Base-by-base conservation (phyloP, 164 flowering plant species). In the Sextonia rubra region DNA sequence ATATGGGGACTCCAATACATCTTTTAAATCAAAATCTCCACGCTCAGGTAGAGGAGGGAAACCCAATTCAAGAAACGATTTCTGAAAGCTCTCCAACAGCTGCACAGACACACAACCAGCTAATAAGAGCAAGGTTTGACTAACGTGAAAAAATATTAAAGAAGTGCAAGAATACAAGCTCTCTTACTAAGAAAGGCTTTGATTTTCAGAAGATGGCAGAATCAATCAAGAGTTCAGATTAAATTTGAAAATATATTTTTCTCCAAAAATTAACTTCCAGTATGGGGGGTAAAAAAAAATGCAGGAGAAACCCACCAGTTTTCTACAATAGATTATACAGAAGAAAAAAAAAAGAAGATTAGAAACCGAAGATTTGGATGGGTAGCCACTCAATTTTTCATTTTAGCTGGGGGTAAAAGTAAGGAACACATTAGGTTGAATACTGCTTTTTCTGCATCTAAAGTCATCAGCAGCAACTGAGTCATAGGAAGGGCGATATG, bases 41-140 rank as follows among this genome's bases (percentile, higher is more conserved):
- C 91, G 81, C 26, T 85, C 88, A 4, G 93, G 90, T 69, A 89
- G 69, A 18, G 89, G 86, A 49, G 93, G 93, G 66, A 89, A 87
- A 1, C 66, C 65, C 67, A 82, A 75, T 49, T 80, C 22, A 17
- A 91, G 93, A 75, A 85, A 87, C 27, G 86, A 78, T 48, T 78
- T 74, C 74, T 87, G 80, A 65, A 89, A 89, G 72, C 86, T 81
- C 78, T 82, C 86, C 85, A 87, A 69, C 76, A 89, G 78, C 90
- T 86, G 92, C 69, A 77, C 11, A 69, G 52, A 63, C 55, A 65
- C n/a, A n/a, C 22, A 32, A 29, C 23, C n/a, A 25, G 1, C 12
- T 47, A 30, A 30, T 64, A 2, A 64, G 67, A 64, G 2, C 0
- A 52, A 52, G n/a, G 58, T 20, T 15, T 52, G 14, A 20, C 58